Conservation (phyloP, 805 yeast genomes). For the Metschnikowia vanudenii region DNA sequence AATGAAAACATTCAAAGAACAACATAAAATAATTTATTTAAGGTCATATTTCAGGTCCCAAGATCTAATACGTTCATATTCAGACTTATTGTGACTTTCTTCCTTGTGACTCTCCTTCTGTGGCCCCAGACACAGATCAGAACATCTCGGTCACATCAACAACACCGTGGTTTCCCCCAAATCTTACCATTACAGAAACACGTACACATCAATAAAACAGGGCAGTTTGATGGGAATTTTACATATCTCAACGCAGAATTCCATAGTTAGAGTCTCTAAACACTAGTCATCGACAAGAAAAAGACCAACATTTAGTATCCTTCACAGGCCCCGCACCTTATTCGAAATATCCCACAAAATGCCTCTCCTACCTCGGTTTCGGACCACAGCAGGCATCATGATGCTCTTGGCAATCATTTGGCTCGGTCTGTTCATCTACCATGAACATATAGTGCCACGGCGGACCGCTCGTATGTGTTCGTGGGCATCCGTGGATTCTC, state of each 20-base stretch:
- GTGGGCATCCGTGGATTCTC: conserved; percentile 27
- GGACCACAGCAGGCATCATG: conserved; percentile 30
- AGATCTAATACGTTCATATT: too few relatives aligned
- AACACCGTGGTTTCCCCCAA: too few relatives aligned
- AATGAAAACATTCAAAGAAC: too few relatives aligned
- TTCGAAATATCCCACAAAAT: neutral
- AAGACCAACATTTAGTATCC: neutral
- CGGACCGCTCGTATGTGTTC: conserved; percentile 27
- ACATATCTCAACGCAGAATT: too few relatives aligned
- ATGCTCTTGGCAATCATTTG: conserved; percentile 25
- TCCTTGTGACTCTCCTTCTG: neutral
- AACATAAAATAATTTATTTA: too few relatives aligned
- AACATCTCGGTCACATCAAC: neutral
- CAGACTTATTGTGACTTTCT: neutral
- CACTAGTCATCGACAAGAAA: neutral
- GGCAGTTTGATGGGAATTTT: too few relatives aligned
- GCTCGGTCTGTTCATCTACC: conserved; percentile 30
- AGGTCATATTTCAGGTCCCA: too few relatives aligned
- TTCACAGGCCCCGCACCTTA: too few relatives aligned
- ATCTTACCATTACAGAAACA: too few relatives aligned
- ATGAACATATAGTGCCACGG: conserved; percentile 34
- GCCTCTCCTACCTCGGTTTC: conserved; percentile 18
- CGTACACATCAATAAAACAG: too few relatives aligned
- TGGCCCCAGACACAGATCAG: conserved; percentile 1
- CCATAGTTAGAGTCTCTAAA: neutral